Evolutionary conservation across 1,139 yeast species (phyloP), one percentile per base, ranked within the genome.

Genomic region (Pichia sp.): DNA sequence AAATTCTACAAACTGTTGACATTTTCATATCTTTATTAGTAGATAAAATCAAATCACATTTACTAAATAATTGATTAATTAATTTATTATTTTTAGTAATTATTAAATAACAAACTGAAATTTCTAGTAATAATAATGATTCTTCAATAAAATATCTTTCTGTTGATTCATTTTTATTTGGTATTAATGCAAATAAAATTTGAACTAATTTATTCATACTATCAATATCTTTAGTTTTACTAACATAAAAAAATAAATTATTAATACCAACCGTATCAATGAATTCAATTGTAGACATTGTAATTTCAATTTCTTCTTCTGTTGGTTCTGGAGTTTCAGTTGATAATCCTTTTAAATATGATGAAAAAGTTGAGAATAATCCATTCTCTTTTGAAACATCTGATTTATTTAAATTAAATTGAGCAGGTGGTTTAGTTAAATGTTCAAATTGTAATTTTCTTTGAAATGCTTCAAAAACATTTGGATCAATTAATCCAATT

Each of bases 311-410:
- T 54, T 89, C 97, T 53, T 84, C 95, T 44, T 84, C 94, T 1
- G 93, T 76, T 4, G 98, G 98, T 59, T 89, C 96, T 7, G 85
- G 82, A 2, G 86, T 80, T 31, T 85, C 94, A 52, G 88, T 96
- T 0, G 83, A 70, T 46, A 82, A 78, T 14, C 96, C 93, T 51
- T 93, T 85, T 61, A 93, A 72, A 55, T 88, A 89, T 0, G 96
- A 87, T 1, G 96, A 88, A 52, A 93, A 80, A 0, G 97, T 84
- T 1, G 95, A 85, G 45, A 93, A 75, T 20, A 93, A 59, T 2
- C 97, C 87, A 9, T 74, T 70, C 30, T 80, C 94, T 53, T 78
- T 83, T 21, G 76, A 70, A 0, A 74, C 70, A 43, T 77, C 78
- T 0, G 76, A 64, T 50, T 85, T 74, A 43, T 76, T 76, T 33